Evolutionary conservation across 768 basidiomycete genomes (phyloP).

Genomic region (Mycena chlorophos): DNA sequence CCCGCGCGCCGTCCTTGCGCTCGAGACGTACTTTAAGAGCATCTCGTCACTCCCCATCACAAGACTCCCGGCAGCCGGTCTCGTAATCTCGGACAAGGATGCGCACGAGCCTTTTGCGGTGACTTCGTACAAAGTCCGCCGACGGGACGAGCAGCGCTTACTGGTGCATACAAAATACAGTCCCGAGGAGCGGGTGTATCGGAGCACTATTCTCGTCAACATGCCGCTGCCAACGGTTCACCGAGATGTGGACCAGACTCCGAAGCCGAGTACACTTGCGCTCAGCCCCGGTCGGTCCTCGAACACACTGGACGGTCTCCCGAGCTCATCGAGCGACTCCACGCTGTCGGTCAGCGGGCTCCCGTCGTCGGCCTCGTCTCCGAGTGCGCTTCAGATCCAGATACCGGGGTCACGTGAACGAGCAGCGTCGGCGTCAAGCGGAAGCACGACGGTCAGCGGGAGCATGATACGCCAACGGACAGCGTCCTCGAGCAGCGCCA

Average conservation of each 20-base stretch:
- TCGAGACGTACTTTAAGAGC: conserved; percentile 75
- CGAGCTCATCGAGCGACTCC: conserved; percentile 13
- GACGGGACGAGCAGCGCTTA: conserved; percentile 57
- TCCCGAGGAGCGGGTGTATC: conserved; percentile 52
- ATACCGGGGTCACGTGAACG: conserved; percentile 9
- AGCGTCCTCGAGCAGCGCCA: conserved; percentile 18
- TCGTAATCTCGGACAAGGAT: conserved; percentile 58
- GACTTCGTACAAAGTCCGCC: conserved; percentile 61
- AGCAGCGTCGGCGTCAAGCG: conserved; percentile 7
- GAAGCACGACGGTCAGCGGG: background rate
- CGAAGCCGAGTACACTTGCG: conserved; percentile 42
- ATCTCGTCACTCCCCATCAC: conserved; percentile 65
- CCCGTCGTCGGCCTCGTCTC: conserved; percentile 24
- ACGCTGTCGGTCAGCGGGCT: conserved; percentile 25
- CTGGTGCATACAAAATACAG: conserved; percentile 58
- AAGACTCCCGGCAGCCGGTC: conserved; percentile 64
- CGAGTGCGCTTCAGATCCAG: conserved; percentile 6
- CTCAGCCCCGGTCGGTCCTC: conserved; percentile 29
- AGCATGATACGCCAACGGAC: background rate
- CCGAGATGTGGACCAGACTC: conserved; percentile 29
- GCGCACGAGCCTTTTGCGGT: conserved; percentile 43
- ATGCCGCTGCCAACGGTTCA: conserved; percentile 24
- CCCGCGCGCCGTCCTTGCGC: conserved; percentile 65
- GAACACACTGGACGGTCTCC: conserved; percentile 12
- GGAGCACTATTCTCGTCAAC: conserved; percentile 49